Conservation (phyloP, 176 grass and related monocot species). For the Lolium multiflorum region DNA sequence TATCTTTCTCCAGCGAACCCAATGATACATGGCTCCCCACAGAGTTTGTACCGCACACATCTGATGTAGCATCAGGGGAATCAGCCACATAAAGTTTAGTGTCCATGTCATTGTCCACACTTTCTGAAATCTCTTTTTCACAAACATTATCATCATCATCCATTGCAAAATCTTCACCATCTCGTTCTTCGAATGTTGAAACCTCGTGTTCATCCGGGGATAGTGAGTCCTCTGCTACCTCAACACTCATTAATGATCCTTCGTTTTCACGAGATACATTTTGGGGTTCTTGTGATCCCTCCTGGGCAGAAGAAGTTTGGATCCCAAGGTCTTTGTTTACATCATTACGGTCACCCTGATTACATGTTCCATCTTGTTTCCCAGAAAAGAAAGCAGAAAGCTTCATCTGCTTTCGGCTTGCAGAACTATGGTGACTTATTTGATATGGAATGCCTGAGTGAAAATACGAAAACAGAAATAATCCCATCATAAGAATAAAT, state of each 20-base stretch:
- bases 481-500: slow-evolving; percentile 2
- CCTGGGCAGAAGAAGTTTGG: slow-evolving; percentile 48
- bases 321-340: slow-evolving; percentile 33
- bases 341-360: slow-evolving; percentile 27
- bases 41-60: slow-evolving; percentile 50
- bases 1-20: slow-evolving; percentile 42
- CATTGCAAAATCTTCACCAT: slow-evolving; percentile 39
- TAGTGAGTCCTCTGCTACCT: slow-evolving; percentile 41
- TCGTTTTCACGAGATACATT: slow-evolving; percentile 31
- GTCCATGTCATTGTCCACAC: slow-evolving; percentile 43
- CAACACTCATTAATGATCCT: slow-evolving; percentile 41
- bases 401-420: slow-evolving; percentile 80
- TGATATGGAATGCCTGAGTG: slow-evolving; percentile 67
- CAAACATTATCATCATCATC: slow-evolving; percentile 43
- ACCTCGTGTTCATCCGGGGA: slow-evolving; percentile 46
- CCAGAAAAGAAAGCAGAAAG: slow-evolving; percentile 88
- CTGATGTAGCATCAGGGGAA: slow-evolving; percentile 50
- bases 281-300: slow-evolving; percentile 40
- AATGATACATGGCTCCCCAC: slow-evolving; percentile 39
- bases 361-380: slow-evolving; percentile 48
- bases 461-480: slow-evolving; percentile 23
- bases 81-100: slow-evolving; percentile 28
- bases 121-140: slow-evolving; percentile 53
- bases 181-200: slow-evolving; percentile 46
- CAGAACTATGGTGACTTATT: slow-evolving; percentile 60